Base-by-base conservation (phyloP, 2,329 filamentous ascomycete species). In the Phyllosticta citriasiana region DNA sequence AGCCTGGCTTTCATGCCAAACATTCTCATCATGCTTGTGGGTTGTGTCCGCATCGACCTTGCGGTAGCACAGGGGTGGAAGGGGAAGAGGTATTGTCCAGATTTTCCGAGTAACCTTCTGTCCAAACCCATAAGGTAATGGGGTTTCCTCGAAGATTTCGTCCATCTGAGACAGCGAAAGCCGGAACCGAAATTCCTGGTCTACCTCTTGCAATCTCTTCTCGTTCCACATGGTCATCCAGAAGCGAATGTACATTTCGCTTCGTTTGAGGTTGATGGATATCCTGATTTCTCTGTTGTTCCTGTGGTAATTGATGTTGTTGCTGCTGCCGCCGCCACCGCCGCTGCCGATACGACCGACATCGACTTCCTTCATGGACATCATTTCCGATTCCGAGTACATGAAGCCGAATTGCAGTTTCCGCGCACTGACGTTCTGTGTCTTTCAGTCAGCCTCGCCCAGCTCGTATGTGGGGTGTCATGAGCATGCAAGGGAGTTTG, bases 341-440 rank as follows among this genome's bases (percentile, higher is more conserved):
- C 27, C 27, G 26, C 26, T 4, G 7, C 26, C 26, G 27, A 6
- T 8, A 51, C 56, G 4, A n/a, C 62, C 64, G 3, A 70, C 59
- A 14, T 66, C 64, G 6, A 78, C 67, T 1, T 76, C 79, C 58
- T 80, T 80, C 79, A 89, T 82, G 8, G 78, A 72, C 69, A 86
- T 81, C 79, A 91, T 84, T 0, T 77, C 76, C 2, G 73, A 75
- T 4, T 82, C 78, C 1, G 78, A 73, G 1, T 80, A 66, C 73
- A 84, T 78, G 51, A 84, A 76, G 0, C 89, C 88, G 65, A 91
- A 87, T 19, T 84, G 79, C 1, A 91, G 67, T 0, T 73, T 75
- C 1, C 69, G 66, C 2, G 81, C 76, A 7, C 50, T 65, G 40
- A 47, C 8, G 73, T n/a, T 14, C 16, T 54, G 53, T 57, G 26